A percentile compares a stretch with the other conserved stretches of the same genome.
Conservation (phyloP, 2,329 filamentous ascomycete genomes). For the Alternaria sp. region DNA sequence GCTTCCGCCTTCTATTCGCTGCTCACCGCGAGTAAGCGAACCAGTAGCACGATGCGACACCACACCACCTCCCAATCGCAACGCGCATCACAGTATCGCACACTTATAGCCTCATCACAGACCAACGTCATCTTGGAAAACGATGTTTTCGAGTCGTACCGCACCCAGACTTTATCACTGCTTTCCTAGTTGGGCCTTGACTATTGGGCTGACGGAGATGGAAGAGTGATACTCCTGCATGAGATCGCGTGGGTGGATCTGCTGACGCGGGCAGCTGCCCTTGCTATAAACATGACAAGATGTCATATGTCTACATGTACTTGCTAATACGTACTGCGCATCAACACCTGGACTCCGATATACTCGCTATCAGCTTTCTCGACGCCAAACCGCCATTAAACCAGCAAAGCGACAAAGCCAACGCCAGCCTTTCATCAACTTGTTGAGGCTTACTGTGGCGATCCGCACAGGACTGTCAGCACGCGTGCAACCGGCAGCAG, state of each 20-base stretch:
- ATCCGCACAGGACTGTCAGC: slow-evolving; percentile 12
- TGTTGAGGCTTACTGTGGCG: slow-evolving; percentile 31
- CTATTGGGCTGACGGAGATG: slow-evolving; percentile 25
- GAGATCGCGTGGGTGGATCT: slow-evolving; percentile 20
- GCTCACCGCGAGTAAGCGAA: slow-evolving; percentile 30
- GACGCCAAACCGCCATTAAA: background rate
- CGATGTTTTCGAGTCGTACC: slow-evolving; percentile 18
- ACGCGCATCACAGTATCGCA: slow-evolving; percentile 26
- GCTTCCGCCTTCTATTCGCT: slow-evolving; percentile 33
- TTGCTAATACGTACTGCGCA: background rate
- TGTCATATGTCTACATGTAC: background rate
- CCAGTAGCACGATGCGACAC: slow-evolving; percentile 32
- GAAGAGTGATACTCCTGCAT: slow-evolving; percentile 27
- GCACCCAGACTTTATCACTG: slow-evolving; percentile 8
- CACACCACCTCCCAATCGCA: slow-evolving; percentile 33
- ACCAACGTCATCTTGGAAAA: slow-evolving; percentile 12
- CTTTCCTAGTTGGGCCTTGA: slow-evolving; percentile 15
- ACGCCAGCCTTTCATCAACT: slow-evolving; percentile 11
- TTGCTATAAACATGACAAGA: slow-evolving; percentile 6
- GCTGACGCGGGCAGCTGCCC: slow-evolving; percentile 34
- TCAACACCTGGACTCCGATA: background rate
- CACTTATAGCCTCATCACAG: slow-evolving; percentile 13
- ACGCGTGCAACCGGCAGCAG: slow-evolving; percentile 13
- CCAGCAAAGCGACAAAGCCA: slow-evolving; percentile 7
- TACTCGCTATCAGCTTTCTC: background rate